phyloP scores from a whole-genome alignment of 116 monocot species.

The Papilionanthe hybrid region DNA sequence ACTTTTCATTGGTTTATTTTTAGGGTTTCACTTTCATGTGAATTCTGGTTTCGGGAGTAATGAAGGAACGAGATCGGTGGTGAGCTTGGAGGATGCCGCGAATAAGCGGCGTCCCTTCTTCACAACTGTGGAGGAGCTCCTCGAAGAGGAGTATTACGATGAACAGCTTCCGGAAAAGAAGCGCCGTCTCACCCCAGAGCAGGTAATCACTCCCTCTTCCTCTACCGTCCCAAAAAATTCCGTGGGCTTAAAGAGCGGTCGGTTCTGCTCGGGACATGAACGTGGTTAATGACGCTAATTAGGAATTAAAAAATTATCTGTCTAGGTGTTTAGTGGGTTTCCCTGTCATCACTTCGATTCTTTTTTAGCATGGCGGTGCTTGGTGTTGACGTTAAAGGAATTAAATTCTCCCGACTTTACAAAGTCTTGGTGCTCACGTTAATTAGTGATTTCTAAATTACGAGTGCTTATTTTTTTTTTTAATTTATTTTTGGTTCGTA shows the following conservation, averaged over 20 bases:
- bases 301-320: background rate
- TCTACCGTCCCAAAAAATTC: background rate
- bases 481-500: background rate
- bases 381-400: background rate
- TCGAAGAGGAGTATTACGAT: slow-evolving; percentile 71
- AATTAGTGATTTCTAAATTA: background rate
- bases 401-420: background rate
- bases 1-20: background rate
- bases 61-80: slow-evolving; percentile 28
- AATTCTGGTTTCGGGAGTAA: slow-evolving; percentile 19
- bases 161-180: slow-evolving; percentile 78
- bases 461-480: background rate
- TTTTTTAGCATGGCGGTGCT: background rate
- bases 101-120: slow-evolving; percentile 50
- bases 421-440: background rate
- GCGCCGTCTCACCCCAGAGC: slow-evolving; percentile 82
- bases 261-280: background rate
- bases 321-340: background rate
- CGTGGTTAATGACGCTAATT: slow-evolving; percentile 3
- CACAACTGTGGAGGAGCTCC: slow-evolving; percentile 44
- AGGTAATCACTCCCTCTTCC: slow-evolving; percentile 29
- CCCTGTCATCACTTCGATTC: background rate
- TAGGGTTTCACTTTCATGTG: slow-evolving; percentile 5
- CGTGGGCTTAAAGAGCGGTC: background rate
- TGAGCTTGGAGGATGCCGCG: slow-evolving; percentile 34